Evolutionary conservation across 192 early-diverging fungal species (phyloP).

Genomic region (Geranomyces michiganensis): DNA sequence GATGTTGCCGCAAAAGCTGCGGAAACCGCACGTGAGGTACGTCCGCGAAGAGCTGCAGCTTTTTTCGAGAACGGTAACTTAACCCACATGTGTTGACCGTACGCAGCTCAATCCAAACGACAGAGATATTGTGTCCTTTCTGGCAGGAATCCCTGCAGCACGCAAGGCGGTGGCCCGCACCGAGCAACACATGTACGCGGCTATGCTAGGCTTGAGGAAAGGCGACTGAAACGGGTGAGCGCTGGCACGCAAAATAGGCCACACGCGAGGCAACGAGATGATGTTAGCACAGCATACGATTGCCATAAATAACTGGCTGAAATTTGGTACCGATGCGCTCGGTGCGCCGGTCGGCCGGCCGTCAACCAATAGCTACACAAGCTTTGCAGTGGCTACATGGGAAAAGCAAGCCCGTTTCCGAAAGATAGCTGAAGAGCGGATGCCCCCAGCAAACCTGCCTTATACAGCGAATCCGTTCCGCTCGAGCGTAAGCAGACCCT

Average conservation of each 20-base stretch:
- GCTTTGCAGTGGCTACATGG: background rate
- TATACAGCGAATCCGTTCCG: background rate
- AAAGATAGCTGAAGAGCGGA: constrained; percentile 3
- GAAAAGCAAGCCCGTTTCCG: background rate
- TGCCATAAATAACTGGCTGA: no score
- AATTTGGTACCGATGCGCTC: no score
- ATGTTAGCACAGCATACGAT: no score
- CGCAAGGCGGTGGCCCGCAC: constrained; percentile 29
- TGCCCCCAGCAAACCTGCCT: background rate
- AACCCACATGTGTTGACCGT: constrained; percentile 12
- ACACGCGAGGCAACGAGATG: no score
- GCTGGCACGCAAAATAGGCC: no score
- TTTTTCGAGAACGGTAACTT: background rate
- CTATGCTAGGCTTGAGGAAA: constrained; percentile 23
- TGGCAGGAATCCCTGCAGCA: constrained; percentile 20
- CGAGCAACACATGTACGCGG: constrained; percentile 47
- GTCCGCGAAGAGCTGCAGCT: constrained; percentile 6
- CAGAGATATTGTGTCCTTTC: constrained; percentile 20
- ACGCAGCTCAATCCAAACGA: constrained; percentile 37
- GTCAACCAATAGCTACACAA: background rate
- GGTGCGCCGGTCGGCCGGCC: background rate
- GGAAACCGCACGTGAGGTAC: constrained; percentile 31
- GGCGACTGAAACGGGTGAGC: background rate
- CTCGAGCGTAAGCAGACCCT: background rate
- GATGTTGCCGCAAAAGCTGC: constrained; percentile 36